Evolutionary conservation across 2,329 filamentous ascomycete genomes (phyloP), one percentile per base, ranked within the genome.

Genomic region (Penicillium sp.): DNA sequence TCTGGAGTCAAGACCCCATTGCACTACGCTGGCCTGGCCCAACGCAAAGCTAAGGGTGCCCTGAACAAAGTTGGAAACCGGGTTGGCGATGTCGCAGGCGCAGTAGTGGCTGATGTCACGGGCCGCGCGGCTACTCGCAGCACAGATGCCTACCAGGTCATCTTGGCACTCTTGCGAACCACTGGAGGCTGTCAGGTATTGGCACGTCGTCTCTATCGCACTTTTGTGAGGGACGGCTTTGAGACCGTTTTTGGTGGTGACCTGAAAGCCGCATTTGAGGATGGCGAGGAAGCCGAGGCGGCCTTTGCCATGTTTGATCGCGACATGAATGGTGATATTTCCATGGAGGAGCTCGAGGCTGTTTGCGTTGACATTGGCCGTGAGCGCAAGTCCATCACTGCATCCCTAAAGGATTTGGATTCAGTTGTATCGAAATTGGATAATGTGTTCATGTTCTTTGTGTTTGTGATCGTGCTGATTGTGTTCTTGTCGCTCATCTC

Each of bases 251-350:
- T 86, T 21, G 81, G 87, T 0, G 90, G 92, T 9, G 92, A 97
- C 68, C 76, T 97, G 53, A 87, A 86, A 60, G 79, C 83, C 11
- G 92, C 90, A 0, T 97, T 96, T 66, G 83, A 88, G 10, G 89
- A 87, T 25, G 83, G 88, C 19, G 92, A 97, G 15, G 93, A 97
- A 70, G 91, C 92, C 0, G 89, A 94, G 53, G 89, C 89, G 3
- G 92, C 92, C 0, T 97, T 97, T 68, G 81, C 82, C 65, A 92
- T 97, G 80, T 97, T 97, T 65, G 93, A 97, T 76, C 95, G 94
- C 70, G 93, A 97, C 68, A 85, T 97, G 78, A 97, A 97, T 62
- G 93, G 92, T 4, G 93, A 97, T 68, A 96, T 97, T 49, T 95
- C 90, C 0, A 92, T 96, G 84, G 91, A 96, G 68, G 93, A 97